These are phyloP conservation scores for Salix exigua DNA, from an alignment of 345 rosid species.

Conservation along the genomic window DNA sequence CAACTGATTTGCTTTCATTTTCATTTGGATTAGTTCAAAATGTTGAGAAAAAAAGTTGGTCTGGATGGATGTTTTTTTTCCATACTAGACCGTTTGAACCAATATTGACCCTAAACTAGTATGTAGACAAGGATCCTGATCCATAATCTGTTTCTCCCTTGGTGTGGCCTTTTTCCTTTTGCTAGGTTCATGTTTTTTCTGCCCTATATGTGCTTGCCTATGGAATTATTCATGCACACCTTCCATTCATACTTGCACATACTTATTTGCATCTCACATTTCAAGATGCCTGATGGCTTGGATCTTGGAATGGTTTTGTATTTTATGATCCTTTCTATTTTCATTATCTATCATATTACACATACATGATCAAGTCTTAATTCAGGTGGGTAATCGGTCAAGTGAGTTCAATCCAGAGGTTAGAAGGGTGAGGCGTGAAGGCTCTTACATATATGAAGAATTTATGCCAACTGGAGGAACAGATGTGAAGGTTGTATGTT, in stretches of 20 bases:
- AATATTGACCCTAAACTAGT: not conserved
- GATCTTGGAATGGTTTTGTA: not conserved
- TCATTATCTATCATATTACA: not conserved
- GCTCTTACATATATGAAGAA: conserved; percentile 97
- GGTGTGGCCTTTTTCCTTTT: not conserved
- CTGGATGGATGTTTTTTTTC: no score
- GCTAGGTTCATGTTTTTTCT: not conserved
- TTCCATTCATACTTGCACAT: not conserved
- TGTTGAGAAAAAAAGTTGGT: no score
- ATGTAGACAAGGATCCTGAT: not conserved
- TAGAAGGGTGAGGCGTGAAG: conserved; percentile 97
- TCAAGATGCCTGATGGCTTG: not conserved
- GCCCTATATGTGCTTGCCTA: not conserved
- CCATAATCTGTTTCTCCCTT: not conserved
- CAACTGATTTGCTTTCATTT: no score
- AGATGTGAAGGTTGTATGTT: conserved; percentile 84
- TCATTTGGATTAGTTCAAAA: no score
- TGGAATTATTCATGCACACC: not conserved
- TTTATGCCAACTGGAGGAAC: conserved; percentile 99
- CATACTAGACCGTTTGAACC: no score
- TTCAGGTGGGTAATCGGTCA: conserved; percentile 90
- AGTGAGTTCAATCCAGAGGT: conserved; percentile 99
- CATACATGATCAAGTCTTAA: conserved; percentile 1
- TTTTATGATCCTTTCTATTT: not conserved
- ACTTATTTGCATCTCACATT: not conserved